Percentiles rank a stretch among this genome's conserved stretches.
These are phyloP conservation scores for Globisporangium irregulare DNA, from an alignment of 352 stramenopile species.

Conservation along the genomic window DNA sequence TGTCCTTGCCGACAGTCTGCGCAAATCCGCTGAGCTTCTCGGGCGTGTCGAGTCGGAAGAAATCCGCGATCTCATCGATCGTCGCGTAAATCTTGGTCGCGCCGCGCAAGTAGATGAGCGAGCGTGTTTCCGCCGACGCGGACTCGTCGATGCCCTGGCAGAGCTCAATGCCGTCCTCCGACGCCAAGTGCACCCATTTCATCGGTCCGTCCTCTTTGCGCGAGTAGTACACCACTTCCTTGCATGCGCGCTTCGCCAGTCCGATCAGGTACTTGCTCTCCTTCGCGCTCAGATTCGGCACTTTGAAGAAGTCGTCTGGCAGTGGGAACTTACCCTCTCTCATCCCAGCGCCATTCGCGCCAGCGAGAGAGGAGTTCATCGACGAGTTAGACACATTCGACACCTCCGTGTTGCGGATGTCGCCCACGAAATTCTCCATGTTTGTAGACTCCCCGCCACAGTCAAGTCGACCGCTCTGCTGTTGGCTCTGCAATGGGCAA, in stretches of 20 bases:
- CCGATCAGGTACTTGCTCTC: constrained; percentile 67
- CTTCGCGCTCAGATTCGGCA: constrained; percentile 53
- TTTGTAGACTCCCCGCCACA: not conserved
- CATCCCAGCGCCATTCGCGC: not conserved
- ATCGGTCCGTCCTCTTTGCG: constrained; percentile 61
- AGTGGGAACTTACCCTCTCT: constrained; percentile 49
- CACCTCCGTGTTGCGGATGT: constrained; percentile 2
- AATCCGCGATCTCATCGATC: constrained; percentile 77
- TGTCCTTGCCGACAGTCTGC: constrained; percentile 70
- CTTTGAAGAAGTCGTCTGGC: constrained; percentile 65
- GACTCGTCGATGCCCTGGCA: constrained; percentile 68
- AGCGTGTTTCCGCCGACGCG: constrained; percentile 1
- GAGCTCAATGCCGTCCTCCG: constrained; percentile 67
- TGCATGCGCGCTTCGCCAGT: constrained; percentile 75
- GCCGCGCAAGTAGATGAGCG: constrained; percentile 68
- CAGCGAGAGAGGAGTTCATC: constrained; percentile 8
- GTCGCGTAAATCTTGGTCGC: constrained; percentile 70
- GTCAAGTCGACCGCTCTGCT: not conserved
- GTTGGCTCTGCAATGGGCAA: not conserved
- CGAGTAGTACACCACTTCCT: constrained; percentile 86
- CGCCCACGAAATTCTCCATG: not conserved
- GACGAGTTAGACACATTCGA: constrained; percentile 14
- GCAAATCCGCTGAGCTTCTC: constrained; percentile 68
- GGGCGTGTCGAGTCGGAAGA: constrained; percentile 73
- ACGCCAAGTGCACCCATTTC: constrained; percentile 74